phyloP scores from a whole-genome alignment of 331 rosid genomes.

The Ulmus americana region DNA sequence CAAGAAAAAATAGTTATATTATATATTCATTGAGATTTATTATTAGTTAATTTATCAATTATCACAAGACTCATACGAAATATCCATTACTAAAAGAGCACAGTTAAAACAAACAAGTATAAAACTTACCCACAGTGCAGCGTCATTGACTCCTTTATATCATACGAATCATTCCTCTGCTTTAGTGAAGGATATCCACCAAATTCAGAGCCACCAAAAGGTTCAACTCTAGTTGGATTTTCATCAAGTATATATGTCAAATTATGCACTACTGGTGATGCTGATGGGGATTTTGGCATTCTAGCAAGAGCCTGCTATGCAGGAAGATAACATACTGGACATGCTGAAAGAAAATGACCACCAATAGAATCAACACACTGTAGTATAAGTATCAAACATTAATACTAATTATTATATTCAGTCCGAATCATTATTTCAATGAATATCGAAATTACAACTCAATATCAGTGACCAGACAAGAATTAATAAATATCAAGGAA shows the following conservation, averaged over 20 bases:
- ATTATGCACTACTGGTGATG: constrained; percentile 59
- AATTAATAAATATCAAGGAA: constrained; percentile 11
- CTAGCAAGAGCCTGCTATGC: constrained; percentile 76
- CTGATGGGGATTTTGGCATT: constrained; percentile 72
- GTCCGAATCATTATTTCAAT: constrained; percentile 11
- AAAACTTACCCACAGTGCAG: constrained; percentile 94
- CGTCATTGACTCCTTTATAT: constrained; percentile 68
- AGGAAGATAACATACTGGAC: constrained; percentile 90
- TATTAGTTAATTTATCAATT: neutral
- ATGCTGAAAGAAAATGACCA: constrained; percentile 55
- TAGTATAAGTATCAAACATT: constrained; percentile 10
- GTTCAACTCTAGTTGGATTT: constrained; percentile 51
- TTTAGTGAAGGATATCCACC: constrained; percentile 79
- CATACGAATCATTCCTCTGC: constrained; percentile 79
- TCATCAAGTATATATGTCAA: constrained; percentile 63
- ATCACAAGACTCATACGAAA: neutral
- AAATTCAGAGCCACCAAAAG: constrained; percentile 78
- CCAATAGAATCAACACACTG: constrained; percentile 24
- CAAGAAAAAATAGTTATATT: constrained; percentile 8
- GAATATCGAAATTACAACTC: constrained; percentile 10
- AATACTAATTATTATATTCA: constrained; percentile 8
- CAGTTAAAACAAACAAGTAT: constrained; percentile 12
- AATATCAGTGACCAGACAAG: neutral
- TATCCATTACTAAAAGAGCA: constrained; percentile 6
- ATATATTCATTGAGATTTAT: neutral